Base-by-base conservation (phyloP, 768 basidiomycete species). In the Trametes cubensis region DNA sequence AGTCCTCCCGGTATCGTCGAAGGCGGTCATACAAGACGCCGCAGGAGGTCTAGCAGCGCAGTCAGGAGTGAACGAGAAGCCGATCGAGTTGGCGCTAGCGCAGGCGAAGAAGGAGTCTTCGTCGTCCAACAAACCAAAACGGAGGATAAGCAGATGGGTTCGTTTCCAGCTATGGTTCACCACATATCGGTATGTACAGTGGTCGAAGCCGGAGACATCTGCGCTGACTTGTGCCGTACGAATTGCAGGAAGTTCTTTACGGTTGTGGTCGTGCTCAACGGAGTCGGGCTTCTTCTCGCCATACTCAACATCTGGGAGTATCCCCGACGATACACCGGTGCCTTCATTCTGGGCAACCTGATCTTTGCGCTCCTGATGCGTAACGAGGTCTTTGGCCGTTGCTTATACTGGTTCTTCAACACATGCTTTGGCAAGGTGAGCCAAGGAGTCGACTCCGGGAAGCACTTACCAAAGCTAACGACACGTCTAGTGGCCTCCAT, bases 331-430 rank as follows among this genome's bases (percentile, higher is more conserved):
- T 75, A 77, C 65, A 71, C 74, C 41, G 76, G 74, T 48, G 77
- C 77, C 38, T 66, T 79, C 62, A 67, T 76, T 51, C 70, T 80
- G 13, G 79, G 79, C 21, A 79, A 80, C 63, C 70, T 80, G n/a
- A 60, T 72, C 14, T 67, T 71, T 25, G 78, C 78, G 21, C 74
- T 80, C 62, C 72, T 80, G 51, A 74, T 79, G 68, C 76, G 79
- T 6, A 79, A 79, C 62, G 79, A 80, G 60, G 66, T 79, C 26
- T 79, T 80, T 54, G 71, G 75, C 5, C 77, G 79, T 2, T 20
- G 73, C 14, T 64, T 79, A 10, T 80, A 79, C 66, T 55, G 73
- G 28, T 40, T 75, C 25, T 68, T 74, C 28, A 80, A 75, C 59
- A 73, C 60, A 17, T 68, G 70, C 42, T 78, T 78, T 51, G 75